These are phyloP conservation scores for Fusarium sp. DNA, from an alignment of 2,329 filamentous ascomycete species.

Conservation along the genomic window DNA sequence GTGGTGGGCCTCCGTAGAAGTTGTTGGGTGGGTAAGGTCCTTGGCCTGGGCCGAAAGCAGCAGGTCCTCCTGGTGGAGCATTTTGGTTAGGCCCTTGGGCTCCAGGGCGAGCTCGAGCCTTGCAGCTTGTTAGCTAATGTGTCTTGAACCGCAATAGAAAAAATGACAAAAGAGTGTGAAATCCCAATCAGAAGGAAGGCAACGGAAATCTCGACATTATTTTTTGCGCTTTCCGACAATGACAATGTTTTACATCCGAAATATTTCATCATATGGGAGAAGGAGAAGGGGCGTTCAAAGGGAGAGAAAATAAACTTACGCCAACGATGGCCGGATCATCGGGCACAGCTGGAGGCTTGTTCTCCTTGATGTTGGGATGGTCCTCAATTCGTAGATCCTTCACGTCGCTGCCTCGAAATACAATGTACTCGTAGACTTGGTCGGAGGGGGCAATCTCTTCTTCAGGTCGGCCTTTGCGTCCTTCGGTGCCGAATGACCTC, in stretches of 20 bases:
- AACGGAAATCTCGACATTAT: slow-evolving; percentile 99
- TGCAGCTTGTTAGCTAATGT: slow-evolving; percentile 38
- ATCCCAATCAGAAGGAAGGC: slow-evolving; percentile 95
- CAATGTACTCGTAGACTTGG: slow-evolving; percentile 96
- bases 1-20: slow-evolving; percentile 59
- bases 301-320: slow-evolving; percentile 73
- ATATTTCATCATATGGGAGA: slow-evolving; percentile 84
- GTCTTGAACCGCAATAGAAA: slow-evolving; percentile 39
- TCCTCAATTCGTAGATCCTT: slow-evolving; percentile 97
- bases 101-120: slow-evolving; percentile 53
- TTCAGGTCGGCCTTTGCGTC: slow-evolving; percentile 77
- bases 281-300: neutral
- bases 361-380: slow-evolving; percentile 75
- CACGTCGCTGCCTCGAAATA: slow-evolving; percentile 97
- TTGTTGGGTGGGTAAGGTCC: slow-evolving; percentile 56
- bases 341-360: slow-evolving; percentile 79
- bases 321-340: slow-evolving; percentile 96
- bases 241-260: slow-evolving; percentile 91
- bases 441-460: slow-evolving; percentile 87
- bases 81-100: slow-evolving; percentile 45
- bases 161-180: slow-evolving; percentile 3
- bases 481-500: slow-evolving; percentile 91
- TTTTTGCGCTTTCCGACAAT: slow-evolving; percentile 90
- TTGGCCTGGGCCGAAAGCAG: slow-evolving; percentile 54
- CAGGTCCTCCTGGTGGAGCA: slow-evolving; percentile 47